A percentile compares a stretch with the other conserved stretches of the same genome.
Conservation (phyloP, 345 rosid species). For the Pistacia vera region DNA sequence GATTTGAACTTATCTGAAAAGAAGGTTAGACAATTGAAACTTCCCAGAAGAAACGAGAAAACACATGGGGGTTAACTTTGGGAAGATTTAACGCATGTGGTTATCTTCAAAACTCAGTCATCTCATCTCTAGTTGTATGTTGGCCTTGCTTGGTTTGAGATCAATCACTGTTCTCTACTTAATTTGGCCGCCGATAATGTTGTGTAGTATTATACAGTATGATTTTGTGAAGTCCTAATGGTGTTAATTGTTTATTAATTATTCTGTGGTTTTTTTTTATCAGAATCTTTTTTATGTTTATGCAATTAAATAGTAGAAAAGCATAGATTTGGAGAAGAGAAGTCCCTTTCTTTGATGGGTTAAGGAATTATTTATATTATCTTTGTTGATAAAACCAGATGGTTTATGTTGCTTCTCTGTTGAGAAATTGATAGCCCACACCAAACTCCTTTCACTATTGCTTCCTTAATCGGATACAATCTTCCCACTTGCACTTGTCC, state of each 20-base stretch:
- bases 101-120: background rate
- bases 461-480: constrained; percentile 40
- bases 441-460: constrained; percentile 34
- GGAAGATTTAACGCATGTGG: constrained; percentile 19
- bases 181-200: background rate
- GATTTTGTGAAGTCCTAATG: background rate
- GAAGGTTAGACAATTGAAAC: constrained; percentile 21
- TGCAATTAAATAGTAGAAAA: background rate
- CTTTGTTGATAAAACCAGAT: constrained; percentile 34
- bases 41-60: constrained; percentile 24
- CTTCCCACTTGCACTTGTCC: constrained; percentile 44
- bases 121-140: background rate
- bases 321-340: constrained; percentile 7
- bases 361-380: constrained; percentile 13
- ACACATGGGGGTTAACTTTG: constrained; percentile 28
- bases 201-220: too few species aligned
- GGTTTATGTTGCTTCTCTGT: constrained; percentile 51
- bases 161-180: background rate
- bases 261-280: background rate
- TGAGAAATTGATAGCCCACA: constrained; percentile 25
- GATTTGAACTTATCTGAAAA: constrained; percentile 43
- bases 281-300: background rate
- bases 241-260: background rate
- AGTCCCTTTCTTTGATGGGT: constrained; percentile 24
- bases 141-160: background rate